phyloP scores from a whole-genome alignment of 306 rosid genomes.

The Prunus mongolica region DNA sequence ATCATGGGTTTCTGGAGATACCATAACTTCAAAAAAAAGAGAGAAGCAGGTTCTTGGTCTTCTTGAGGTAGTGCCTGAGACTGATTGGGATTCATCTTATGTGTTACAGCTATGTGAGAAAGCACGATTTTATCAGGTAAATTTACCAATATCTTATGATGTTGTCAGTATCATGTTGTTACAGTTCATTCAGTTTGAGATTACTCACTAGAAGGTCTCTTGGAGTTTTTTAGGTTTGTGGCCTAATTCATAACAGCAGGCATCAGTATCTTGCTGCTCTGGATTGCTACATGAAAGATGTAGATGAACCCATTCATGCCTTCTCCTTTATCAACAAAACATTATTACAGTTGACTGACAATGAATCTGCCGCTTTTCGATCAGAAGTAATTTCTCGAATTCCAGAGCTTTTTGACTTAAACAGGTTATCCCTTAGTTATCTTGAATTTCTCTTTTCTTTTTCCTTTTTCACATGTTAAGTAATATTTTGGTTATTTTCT shows the following conservation, averaged over 20 bases:
- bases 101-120: conserved; percentile 71
- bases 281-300: conserved; percentile 88
- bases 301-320: conserved; percentile 78
- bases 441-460: background rate
- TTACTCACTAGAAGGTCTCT: conserved; percentile 21
- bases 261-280: conserved; percentile 72
- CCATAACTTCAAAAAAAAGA: conserved; percentile 49
- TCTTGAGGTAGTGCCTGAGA: conserved; percentile 70
- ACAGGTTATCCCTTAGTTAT: conserved; percentile 50
- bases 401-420: conserved; percentile 67
- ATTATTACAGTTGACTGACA: conserved; percentile 47
- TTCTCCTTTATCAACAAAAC: conserved; percentile 77
- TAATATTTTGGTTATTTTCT: background rate
- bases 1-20: conserved; percentile 26
- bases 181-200: conserved; percentile 12
- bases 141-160: conserved; percentile 11
- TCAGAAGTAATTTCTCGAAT: conserved; percentile 67
- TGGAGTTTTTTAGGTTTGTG: conserved; percentile 67
- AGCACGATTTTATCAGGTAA: conserved; percentile 76
- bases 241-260: conserved; percentile 68
- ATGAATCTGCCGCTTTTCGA: conserved; percentile 45
- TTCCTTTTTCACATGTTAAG: background rate
- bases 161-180: conserved; percentile 21
- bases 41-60: conserved; percentile 92
- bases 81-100: conserved; percentile 74